Evolutionary conservation across 2,329 filamentous ascomycete species (phyloP), one percentile per base, ranked within the genome.

Genomic region (Triangularia verruculosa): DNA sequence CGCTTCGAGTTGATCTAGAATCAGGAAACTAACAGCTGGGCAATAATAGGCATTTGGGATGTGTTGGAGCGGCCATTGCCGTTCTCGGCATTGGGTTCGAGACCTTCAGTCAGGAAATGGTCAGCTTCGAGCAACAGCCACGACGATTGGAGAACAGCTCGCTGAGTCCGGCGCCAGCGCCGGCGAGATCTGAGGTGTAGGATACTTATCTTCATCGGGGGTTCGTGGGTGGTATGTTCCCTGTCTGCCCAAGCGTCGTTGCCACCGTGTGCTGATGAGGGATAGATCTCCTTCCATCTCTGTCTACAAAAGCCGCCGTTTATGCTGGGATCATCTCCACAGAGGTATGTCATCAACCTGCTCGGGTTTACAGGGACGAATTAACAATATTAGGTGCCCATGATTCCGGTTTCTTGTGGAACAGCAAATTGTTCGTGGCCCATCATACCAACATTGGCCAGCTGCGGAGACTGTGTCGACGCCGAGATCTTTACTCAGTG

Each of bases 21-120:
- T 17, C 9, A 8, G 6, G 39, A 22, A 3, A 17, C 39, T 59
- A 20, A 34, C 17, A 22, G 17, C 1, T 11, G 15, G 8, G n/a
- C 7, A 22, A 17, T 55, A 77, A 73, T 9, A 47, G 39, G 6
- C 75, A 79, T 59, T 67, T 77, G 3, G 75, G 75, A 1, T 78
- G 76, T 56, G 67, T 78, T n/a, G 77, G 77, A 2, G 76, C 76
- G 1, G 63, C 71, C 27, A 76, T 78, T 51, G 69, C 75, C 1
- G 66, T 78, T 52, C 59, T 78, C 1, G 71, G 72, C 2, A 74
- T 76, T 24, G 75, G 75, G 2, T 77, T 78, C 34, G 76, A 78
- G 66, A 76, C 76, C 0, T 77, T 78, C 62, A 78, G 75, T 1
- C 75, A 77, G 62, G 72, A 77, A 66, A 77, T 78, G 71, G 74